A percentile compares a stretch with the other conserved stretches of the same genome.
Conservation (phyloP, 176 grass and related monocot species). For the Otatea glauca region DNA sequence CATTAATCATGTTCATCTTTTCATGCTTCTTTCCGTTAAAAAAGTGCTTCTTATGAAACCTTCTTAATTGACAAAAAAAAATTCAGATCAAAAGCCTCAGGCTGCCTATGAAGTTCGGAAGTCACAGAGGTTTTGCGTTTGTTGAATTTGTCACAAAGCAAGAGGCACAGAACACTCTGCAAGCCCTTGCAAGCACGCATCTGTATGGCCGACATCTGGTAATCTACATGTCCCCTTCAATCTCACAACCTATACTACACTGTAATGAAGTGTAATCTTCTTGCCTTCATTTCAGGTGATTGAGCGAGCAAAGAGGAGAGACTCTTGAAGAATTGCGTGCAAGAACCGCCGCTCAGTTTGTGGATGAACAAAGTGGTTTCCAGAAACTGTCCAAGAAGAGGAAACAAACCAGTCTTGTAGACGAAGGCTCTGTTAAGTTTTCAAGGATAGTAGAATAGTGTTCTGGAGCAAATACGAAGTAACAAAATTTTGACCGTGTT, state of each 20-base stretch:
- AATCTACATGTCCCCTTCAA: constrained; percentile 28
- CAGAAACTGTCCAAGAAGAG: constrained; percentile 76
- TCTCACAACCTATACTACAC: not conserved
- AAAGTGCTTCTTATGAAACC: not conserved
- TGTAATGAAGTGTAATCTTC: constrained; percentile 1
- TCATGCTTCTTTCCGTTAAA: not conserved
- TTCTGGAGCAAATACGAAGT: not conserved
- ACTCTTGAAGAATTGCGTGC: constrained; percentile 88
- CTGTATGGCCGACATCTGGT: constrained; percentile 90
- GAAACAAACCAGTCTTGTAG: constrained; percentile 64
- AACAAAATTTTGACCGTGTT: constrained; percentile 37
- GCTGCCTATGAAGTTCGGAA: constrained; percentile 90
- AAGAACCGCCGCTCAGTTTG: constrained; percentile 79
- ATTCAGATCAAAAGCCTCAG: constrained; percentile 83
- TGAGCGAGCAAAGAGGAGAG: constrained; percentile 92
- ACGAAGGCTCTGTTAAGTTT: constrained; percentile 62
- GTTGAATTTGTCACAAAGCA: constrained; percentile 87
- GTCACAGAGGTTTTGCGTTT: constrained; percentile 93
- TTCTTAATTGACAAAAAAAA: constrained; percentile 19
- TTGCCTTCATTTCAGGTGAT: constrained; percentile 60
- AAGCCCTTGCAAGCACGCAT: constrained; percentile 87
- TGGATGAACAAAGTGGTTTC: constrained; percentile 69
- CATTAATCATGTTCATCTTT: not conserved
- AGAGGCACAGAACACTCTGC: constrained; percentile 81
- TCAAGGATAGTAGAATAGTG: no score